phyloP scores from a whole-genome alignment of 1,139 yeast species.

The Taphrina sp. region DNA sequence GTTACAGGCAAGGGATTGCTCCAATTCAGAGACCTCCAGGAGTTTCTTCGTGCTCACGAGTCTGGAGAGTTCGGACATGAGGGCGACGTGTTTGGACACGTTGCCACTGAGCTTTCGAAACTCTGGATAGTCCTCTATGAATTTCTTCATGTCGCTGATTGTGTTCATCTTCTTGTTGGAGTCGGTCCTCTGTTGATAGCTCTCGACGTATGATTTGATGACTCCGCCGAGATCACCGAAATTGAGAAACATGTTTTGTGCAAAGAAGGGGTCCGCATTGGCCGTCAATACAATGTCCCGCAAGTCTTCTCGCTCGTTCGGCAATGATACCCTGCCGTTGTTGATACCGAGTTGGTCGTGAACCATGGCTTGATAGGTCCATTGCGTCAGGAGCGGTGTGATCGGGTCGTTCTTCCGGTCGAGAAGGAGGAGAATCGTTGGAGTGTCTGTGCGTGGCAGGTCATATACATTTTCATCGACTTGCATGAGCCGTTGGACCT shows the following conservation, averaged over 20 bases:
- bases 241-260: conserved; percentile 77
- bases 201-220: conserved; percentile 79
- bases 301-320: conserved; percentile 48
- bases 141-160: conserved; percentile 81
- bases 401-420: conserved; percentile 89
- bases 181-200: conserved; percentile 77
- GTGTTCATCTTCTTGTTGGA: conserved; percentile 65
- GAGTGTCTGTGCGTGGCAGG: conserved; percentile 56
- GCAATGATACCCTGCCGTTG: conserved; percentile 73
- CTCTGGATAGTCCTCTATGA: conserved; percentile 90
- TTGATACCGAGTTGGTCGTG: conserved; percentile 82
- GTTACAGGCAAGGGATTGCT: conserved; percentile 76
- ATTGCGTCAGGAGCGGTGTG: conserved; percentile 86
- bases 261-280: conserved; percentile 71
- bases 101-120: conserved; percentile 82
- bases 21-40: conserved; percentile 86
- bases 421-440: conserved; percentile 72
- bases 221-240: conserved; percentile 93
- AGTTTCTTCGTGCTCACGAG: conserved; percentile 59
- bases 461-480: conserved; percentile 61
- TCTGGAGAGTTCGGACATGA: conserved; percentile 77
- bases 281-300: conserved; percentile 62
- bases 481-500: conserved; percentile 41
- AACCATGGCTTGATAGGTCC: conserved; percentile 99
- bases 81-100: conserved; percentile 88